Conservation (phyloP, 305 asterid species). For the Salvia sclarea region DNA sequence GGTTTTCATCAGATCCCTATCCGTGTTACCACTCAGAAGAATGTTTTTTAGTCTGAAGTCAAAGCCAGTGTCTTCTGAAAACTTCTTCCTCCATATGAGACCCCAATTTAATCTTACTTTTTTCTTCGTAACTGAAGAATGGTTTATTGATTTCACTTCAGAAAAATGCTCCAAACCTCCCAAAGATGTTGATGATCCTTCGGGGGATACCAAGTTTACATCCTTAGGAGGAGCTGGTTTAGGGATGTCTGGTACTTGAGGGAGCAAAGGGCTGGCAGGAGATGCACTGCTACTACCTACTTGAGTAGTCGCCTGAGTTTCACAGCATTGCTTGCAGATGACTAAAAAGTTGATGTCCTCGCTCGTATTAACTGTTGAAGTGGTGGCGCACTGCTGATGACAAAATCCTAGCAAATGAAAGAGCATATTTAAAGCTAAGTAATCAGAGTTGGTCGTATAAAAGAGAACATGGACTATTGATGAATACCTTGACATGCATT, state of each 20-base stretch:
- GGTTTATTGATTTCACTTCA: constrained; percentile 40
- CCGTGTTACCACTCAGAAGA: constrained; percentile 55
- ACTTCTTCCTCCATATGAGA: constrained; percentile 72
- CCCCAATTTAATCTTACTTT: constrained; percentile 65
- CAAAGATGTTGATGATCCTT: constrained; percentile 45
- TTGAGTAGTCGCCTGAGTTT: constrained; percentile 38
- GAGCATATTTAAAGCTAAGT: constrained; percentile 17
- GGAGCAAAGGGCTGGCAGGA: constrained; percentile 69
- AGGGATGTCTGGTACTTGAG: constrained; percentile 49
- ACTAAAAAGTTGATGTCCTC: constrained; percentile 45
- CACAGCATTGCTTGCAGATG: constrained; percentile 70
- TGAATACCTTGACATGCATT: constrained; percentile 79
- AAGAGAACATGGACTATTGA: constrained; percentile 27
- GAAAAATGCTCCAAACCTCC: constrained; percentile 33
- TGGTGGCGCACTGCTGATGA: constrained; percentile 64
- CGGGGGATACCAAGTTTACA: constrained; percentile 37
- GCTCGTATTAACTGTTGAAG: constrained; percentile 43
- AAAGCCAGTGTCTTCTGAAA: constrained; percentile 46
- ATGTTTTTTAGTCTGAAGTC: constrained; percentile 68
- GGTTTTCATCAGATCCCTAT: constrained; percentile 33
- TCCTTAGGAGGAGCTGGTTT: constrained; percentile 38
- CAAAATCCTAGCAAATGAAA: constrained; percentile 63
- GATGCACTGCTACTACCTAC: constrained; percentile 46
- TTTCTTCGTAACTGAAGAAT: constrained; percentile 44
- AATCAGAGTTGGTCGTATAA: not conserved